phyloP scores from a whole-genome alignment of 106 monocot species.

The Gastrodia elata region DNA sequence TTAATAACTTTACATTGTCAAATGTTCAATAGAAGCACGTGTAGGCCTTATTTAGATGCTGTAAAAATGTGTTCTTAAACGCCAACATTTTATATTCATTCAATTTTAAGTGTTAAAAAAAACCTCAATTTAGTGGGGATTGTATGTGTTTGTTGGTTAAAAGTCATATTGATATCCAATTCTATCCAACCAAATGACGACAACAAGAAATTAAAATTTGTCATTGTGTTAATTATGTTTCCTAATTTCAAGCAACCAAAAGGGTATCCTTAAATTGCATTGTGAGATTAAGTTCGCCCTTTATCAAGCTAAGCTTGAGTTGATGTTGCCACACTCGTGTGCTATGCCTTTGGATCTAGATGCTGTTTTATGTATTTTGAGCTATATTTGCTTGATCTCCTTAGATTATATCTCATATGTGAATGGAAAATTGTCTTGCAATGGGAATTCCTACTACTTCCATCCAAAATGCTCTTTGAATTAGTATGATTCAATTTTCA shows the following conservation, averaged over 20 bases:
- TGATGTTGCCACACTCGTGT: neutral
- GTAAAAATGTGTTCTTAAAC: neutral
- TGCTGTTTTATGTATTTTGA: neutral
- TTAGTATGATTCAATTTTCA: neutral
- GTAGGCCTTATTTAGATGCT: neutral
- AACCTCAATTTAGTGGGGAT: neutral
- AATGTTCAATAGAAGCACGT: neutral
- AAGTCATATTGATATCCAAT: neutral
- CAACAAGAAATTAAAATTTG: neutral
- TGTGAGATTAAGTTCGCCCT: neutral
- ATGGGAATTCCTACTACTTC: neutral
- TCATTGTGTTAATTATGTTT: neutral
- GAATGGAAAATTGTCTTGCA: neutral
- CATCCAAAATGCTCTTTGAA: neutral
- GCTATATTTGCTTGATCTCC: neutral
- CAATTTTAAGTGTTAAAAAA: neutral
- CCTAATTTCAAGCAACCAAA: neutral
- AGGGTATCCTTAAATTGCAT: neutral
- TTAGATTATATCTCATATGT: neutral
- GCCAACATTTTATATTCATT: neutral
- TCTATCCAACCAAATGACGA: neutral
- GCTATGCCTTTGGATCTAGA: neutral
- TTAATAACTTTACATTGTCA: neutral
- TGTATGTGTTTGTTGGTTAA: neutral
- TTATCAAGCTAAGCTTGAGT: neutral